Evolutionary conservation across 441 rosid species (phyloP).

Genomic region (Eruca vesicaria): DNA sequence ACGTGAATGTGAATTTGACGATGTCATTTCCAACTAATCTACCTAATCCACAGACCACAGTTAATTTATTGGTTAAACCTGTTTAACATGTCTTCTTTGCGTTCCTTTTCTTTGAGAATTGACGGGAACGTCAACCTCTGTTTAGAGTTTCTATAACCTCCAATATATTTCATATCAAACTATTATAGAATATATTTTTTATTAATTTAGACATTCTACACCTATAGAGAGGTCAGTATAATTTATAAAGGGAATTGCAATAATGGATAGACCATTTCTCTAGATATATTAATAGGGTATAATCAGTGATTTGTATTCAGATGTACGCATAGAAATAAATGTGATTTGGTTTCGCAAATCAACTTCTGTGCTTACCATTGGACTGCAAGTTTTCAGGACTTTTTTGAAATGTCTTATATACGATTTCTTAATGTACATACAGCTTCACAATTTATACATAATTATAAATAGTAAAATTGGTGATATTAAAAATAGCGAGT

Average conservation of each 20-base stretch:
- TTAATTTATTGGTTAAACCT: neutral
- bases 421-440: neutral
- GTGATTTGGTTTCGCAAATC: no score
- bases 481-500: neutral
- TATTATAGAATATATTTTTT: neutral
- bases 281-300: no score
- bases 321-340: no score
- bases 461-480: neutral
- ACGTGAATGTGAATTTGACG: conserved; percentile 12
- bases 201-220: no score
- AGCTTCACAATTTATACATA: neutral
- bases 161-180: neutral
- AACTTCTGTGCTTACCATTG: no score
- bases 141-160: neutral
- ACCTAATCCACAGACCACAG: conserved; percentile 16
- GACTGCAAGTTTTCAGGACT: no score
- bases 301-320: no score
- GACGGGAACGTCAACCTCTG: neutral
- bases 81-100: neutral
- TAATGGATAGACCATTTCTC: no score
- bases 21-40: conserved; percentile 12
- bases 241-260: no score
- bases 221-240: no score
- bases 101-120: neutral
- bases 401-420: neutral